Evolutionary conservation across 2,329 filamentous ascomycete species (phyloP).

Genomic region (Pestalotiopsis sp.): DNA sequence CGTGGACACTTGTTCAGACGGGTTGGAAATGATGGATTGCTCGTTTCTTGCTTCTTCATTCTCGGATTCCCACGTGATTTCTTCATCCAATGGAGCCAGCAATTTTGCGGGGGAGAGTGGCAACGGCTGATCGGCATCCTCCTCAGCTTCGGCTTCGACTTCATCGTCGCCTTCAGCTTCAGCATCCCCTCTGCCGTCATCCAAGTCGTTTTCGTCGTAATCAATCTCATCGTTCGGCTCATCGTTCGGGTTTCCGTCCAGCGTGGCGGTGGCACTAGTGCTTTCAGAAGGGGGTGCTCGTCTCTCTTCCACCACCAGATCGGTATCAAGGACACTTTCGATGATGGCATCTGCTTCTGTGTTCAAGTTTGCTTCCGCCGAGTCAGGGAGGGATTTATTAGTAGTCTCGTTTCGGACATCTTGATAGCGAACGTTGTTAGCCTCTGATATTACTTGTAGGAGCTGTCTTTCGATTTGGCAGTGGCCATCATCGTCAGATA

Average conservation of each 20-base stretch:
- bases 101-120: slow-evolving; percentile 8
- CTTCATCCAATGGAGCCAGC: slow-evolving; percentile 23
- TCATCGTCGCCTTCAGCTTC: slow-evolving; percentile 21
- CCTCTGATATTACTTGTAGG: neutral
- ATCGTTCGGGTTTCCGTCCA: slow-evolving; percentile 32
- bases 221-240: slow-evolving; percentile 36
- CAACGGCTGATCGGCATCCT: slow-evolving; percentile 17
- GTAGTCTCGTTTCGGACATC: neutral
- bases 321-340: neutral
- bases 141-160: slow-evolving; percentile 14
- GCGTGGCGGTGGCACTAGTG: slow-evolving; percentile 35
- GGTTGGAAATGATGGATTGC: slow-evolving; percentile 19
- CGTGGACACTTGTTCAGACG: slow-evolving; percentile 36
- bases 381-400: neutral
- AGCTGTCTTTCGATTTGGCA: neutral
- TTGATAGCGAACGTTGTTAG: neutral
- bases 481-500: too few species aligned
- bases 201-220: slow-evolving; percentile 36
- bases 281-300: slow-evolving; percentile 35
- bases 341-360: neutral
- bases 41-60: slow-evolving; percentile 26
- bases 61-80: slow-evolving; percentile 37
- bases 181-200: slow-evolving; percentile 17
- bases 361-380: neutral
- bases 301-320: slow-evolving; percentile 18